Conservation (phyloP, 352 stramenopile genomes). For the Saprolegnia parasitica region DNA sequence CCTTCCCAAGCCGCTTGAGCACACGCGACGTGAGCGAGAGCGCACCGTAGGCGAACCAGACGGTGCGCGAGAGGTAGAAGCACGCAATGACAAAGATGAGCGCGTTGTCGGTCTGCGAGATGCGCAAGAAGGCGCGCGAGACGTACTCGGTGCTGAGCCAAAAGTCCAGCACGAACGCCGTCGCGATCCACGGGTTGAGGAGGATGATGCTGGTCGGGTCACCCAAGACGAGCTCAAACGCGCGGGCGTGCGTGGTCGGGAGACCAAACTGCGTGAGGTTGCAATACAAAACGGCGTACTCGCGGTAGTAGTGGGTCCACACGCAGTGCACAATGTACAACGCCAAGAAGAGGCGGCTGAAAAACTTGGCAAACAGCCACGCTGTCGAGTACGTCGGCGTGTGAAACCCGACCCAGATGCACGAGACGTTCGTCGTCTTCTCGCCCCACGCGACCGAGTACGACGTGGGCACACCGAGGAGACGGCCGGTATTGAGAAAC, state of each 20-base stretch:
- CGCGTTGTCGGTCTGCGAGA: neutral
- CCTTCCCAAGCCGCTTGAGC: slow-evolving; percentile 7
- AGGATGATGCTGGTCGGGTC: slow-evolving; percentile 18
- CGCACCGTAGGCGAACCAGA: slow-evolving; percentile 23
- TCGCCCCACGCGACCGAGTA: neutral
- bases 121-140: slow-evolving; percentile 4
- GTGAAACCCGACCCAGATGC: neutral
- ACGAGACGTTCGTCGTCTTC: neutral
- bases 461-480: neutral
- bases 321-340: slow-evolving; percentile 1
- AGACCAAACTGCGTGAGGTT: neutral
- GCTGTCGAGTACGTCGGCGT: neutral
- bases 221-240: slow-evolving; percentile 4
- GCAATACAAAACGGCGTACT: neutral
- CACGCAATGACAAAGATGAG: neutral
- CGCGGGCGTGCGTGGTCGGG: neutral
- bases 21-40: neutral
- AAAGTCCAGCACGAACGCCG: slow-evolving; percentile 15
- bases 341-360: neutral
- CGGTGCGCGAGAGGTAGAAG: slow-evolving; percentile 10
- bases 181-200: neutral
- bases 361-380: neutral
- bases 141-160: slow-evolving; percentile 15
- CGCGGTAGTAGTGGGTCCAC: neutral
- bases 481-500: neutral